These are phyloP conservation scores for Aspergillus ustus DNA, from an alignment of 2,329 filamentous ascomycete genomes.

Conservation along the genomic window DNA sequence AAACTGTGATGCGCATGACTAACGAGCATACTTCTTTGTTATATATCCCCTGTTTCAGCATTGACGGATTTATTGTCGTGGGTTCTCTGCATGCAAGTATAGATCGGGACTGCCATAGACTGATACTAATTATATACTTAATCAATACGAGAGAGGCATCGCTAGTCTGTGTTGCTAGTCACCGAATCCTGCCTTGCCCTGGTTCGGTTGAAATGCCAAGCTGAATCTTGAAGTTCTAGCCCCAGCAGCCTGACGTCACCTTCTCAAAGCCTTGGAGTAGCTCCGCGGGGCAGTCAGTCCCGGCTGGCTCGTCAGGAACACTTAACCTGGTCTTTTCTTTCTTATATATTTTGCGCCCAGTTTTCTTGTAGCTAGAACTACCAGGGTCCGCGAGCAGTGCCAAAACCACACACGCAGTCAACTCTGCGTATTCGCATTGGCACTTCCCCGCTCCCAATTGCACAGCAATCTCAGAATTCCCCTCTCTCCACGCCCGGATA, in stretches of 20 bases:
- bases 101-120: constrained; percentile 19
- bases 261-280: no score
- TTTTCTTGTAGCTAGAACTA: constrained; percentile 1
- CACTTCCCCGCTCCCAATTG: constrained; percentile 5
- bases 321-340: background rate
- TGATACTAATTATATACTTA: background rate
- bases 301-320: background rate
- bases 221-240: background rate
- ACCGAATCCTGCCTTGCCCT: background rate
- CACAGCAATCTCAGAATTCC: background rate
- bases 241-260: background rate
- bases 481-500: background rate
- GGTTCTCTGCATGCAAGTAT: constrained; percentile 23
- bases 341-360: constrained; percentile 1
- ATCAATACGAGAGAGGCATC: background rate
- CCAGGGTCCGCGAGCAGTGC: constrained; percentile 2
- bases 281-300: no score
- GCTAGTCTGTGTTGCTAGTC: background rate
- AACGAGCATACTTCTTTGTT: constrained; percentile 9
- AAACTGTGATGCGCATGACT: constrained; percentile 21
- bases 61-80: constrained; percentile 14
- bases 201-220: background rate
- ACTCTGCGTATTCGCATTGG: background rate
- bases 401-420: background rate
- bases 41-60: constrained; percentile 14